A percentile compares a stretch with the other conserved stretches of the same genome.
Conservation (phyloP, 1,284 basidiomycete genomes). For the Apiotrichum brassicae region DNA sequence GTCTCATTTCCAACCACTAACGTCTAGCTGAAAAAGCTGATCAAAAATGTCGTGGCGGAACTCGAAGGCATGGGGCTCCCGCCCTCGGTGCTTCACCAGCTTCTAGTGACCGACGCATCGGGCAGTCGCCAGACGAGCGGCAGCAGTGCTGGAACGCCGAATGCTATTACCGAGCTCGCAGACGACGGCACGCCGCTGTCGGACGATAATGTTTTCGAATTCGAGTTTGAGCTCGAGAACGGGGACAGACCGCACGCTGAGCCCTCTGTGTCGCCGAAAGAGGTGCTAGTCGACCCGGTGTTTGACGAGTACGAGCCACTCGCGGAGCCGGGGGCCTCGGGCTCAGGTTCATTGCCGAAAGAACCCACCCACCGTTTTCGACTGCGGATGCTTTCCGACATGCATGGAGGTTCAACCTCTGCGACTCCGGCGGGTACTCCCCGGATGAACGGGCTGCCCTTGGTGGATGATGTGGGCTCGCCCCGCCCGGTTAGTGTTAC, state of each 20-base stretch:
- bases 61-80: constrained; percentile 70
- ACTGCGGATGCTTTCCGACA: constrained; percentile 26
- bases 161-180: background rate
- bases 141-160: background rate
- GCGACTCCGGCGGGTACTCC: background rate
- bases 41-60: constrained; percentile 78
- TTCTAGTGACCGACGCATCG: constrained; percentile 46
- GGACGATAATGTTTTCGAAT: constrained; percentile 31
- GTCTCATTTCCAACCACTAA: background rate
- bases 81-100: constrained; percentile 54
- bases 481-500: constrained; percentile 29
- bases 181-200: background rate
- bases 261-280: constrained; percentile 12
- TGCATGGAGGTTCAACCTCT: background rate
- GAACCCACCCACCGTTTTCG: constrained; percentile 21
- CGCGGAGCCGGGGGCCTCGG: background rate
- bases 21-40: constrained; percentile 78
- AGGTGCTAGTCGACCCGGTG: constrained; percentile 29
- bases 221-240: constrained; percentile 40
- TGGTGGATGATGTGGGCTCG: background rate
- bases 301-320: constrained; percentile 12
- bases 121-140: too few species aligned
- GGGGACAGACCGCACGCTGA: constrained; percentile 9
- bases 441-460: background rate
- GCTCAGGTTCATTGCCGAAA: background rate